Percentiles rank a stretch among this genome's conserved stretches.
These are phyloP conservation scores for Cardiospermum halicacabum DNA, from an alignment of 345 rosid genomes.

Conservation along the genomic window DNA sequence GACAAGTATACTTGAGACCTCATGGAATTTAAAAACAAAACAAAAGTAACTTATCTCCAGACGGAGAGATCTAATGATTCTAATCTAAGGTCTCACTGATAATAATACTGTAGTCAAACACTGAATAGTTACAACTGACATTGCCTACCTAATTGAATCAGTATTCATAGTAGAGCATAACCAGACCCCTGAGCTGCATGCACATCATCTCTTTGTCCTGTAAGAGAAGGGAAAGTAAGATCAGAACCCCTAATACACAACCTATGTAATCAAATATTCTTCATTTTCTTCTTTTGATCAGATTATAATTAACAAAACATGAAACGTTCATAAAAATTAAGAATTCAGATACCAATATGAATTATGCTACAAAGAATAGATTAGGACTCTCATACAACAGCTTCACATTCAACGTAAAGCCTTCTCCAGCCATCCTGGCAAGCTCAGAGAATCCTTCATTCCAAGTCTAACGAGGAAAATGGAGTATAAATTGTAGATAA, in stretches of 20 bases:
- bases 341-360: not conserved
- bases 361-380: not conserved
- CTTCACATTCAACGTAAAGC: slow-evolving; percentile 33
- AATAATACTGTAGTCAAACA: too few relatives aligned
- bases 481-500: slow-evolving; percentile 73
- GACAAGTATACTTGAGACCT: too few relatives aligned
- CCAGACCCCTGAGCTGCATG: not conserved
- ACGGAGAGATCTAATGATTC: too few relatives aligned
- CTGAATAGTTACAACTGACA: too few relatives aligned
- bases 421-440: slow-evolving; percentile 82
- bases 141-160: too few relatives aligned
- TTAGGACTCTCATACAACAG: not conserved
- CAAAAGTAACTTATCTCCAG: too few relatives aligned
- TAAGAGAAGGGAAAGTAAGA: not conserved
- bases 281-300: not conserved
- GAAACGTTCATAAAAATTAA: not conserved
- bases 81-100: too few relatives aligned
- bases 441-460: slow-evolving; percentile 58
- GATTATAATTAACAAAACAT: slow-evolving; percentile 1
- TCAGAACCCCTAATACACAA: not conserved
- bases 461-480: slow-evolving; percentile 78
- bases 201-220: too few relatives aligned
- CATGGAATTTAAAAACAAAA: too few relatives aligned
- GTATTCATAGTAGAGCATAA: not conserved
- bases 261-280: not conserved